Base-by-base conservation (phyloP, 1,139 yeast species). In the Yamadazyma buinensis region DNA sequence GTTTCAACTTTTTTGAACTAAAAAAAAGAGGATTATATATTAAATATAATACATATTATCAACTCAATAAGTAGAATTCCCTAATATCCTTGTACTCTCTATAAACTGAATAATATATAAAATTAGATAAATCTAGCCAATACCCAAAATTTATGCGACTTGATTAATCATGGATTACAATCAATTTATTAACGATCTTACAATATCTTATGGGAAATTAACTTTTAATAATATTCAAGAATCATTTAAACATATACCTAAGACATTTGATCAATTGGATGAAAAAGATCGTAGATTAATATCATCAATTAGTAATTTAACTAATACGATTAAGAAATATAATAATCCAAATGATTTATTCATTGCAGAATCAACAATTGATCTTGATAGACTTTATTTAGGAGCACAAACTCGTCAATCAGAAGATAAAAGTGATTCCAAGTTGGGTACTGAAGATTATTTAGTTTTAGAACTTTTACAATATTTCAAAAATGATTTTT, bases 401-500 rank as follows among this genome's bases (percentile, higher is more conserved):
- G 64, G 66, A 3, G 70, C 64, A 1, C 74, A 67, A 15, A 38
- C 41, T 26, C 42, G 63, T 29, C 5, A 7, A 17, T 17, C 19
- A 5, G 7, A 15, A 15, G 30, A 27, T 4, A 11, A 15, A 13
- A 32, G 28, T 18, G 17, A 31, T 11, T 9, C 25, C n/a, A 7
- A 14, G 13, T 33, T 42, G 24, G 28, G 26, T 9, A 77, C 81
- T 47, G 80, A 83, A 36, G 97, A 90, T 52, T 65, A 72, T 28
- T 49, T 90, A 7, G 90, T 88, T 1, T 65, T 68, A 42, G 92
- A 80, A 44, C 56, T 85, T 14, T 64, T 90, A 24, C 59, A 69
- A 29, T 90, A 94, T 77, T 90, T 83, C 61, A 88, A 87, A 48
- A 65, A 80, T 32, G 80, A 76, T 30, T 88, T 86, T 61, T 90